Base-by-base conservation (phyloP, 1,139 yeast genomes). In the Suhomyces yuchorum region DNA sequence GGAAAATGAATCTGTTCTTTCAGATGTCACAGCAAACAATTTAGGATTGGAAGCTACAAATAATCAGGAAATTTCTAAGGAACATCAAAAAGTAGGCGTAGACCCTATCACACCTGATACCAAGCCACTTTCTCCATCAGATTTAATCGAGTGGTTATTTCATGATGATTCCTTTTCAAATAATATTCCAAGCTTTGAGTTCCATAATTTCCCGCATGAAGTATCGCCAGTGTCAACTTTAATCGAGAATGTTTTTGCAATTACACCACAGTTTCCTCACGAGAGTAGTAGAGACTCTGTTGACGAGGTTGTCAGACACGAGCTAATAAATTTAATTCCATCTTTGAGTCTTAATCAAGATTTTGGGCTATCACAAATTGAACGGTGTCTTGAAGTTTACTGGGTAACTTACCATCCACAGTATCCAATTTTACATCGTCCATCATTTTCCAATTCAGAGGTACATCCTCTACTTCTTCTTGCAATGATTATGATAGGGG, bases 361-460 rank as follows among this genome's bases (percentile, higher is more conserved):
- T 43, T 67, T 71, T 49, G 63, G 50, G 4, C 36, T 57, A 5
- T 45, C 54, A 2, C 65, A 63, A 33, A 57, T 67, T n/a, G 67
- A 65, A 43, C 37, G 61, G 23, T 64, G 60, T 43, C 56, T 67
- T 33, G 68, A 66, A 40, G 51, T 60, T 2, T 84, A 74, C 56
- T 84, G 89, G 89, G 60, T 63, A 11, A 66, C 72, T 30, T 82
- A 80, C 60, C 87, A 84, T 56, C 78, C 82, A 2, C 87, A 83
- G 56, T 80, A 75, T 51, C 81, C 87, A 1, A 70, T 85, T 22
- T 57, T 85, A 45, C 89, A 84, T 56, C 70, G 71, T 45, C 88
- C 89, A 0, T 80, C 87, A 0, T 84, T 84, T 61, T 73, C 78
- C 44, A 77, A 85, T 0, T 70, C 71, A 36, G 63, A 67, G 1